Percentiles rank a stretch among this genome's conserved stretches.
These are phyloP conservation scores for Naegleria gruberi DNA, from an alignment of 208 protist genomes.

Conservation along the genomic window DNA sequence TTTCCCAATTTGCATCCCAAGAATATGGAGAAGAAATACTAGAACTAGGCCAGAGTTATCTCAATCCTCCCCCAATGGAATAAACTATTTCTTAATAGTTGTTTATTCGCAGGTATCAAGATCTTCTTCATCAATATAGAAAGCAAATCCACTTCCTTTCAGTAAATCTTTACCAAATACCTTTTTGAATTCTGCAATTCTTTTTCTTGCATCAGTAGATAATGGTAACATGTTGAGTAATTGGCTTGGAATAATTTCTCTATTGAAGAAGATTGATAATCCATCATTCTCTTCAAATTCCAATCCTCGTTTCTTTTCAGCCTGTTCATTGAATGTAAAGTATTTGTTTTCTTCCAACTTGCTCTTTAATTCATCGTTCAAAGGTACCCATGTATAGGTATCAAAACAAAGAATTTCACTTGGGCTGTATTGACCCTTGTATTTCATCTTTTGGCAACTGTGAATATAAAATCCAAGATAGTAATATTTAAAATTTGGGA, in stretches of 20 bases:
- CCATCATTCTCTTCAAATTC: neutral
- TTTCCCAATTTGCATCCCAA: no score
- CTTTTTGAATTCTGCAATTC: neutral
- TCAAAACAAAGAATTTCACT: constrained; percentile 39
- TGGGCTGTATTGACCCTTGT: constrained; percentile 46
- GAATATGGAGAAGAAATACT: no score
- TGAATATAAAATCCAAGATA: constrained; percentile 60
- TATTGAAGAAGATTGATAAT: neutral
- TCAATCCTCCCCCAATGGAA: no score
- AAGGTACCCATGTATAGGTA: constrained; percentile 32
- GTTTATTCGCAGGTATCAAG: no score
- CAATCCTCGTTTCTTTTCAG: neutral
- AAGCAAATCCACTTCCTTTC: neutral
- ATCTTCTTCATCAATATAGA: neutral
- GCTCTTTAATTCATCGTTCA: constrained; percentile 12
- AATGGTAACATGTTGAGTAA: neutral
- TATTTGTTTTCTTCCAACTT: constrained; percentile 28
- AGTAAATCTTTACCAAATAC: neutral
- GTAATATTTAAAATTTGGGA: constrained; percentile 40
- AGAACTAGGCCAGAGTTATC: no score
- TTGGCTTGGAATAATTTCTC: neutral
- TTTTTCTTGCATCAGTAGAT: neutral
- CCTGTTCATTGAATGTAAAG: constrained; percentile 10
- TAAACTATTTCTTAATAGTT: no score
- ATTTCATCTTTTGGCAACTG: constrained; percentile 53